Conservation (phyloP, 352 stramenopile genomes). For the Phytophthora fragariae region DNA sequence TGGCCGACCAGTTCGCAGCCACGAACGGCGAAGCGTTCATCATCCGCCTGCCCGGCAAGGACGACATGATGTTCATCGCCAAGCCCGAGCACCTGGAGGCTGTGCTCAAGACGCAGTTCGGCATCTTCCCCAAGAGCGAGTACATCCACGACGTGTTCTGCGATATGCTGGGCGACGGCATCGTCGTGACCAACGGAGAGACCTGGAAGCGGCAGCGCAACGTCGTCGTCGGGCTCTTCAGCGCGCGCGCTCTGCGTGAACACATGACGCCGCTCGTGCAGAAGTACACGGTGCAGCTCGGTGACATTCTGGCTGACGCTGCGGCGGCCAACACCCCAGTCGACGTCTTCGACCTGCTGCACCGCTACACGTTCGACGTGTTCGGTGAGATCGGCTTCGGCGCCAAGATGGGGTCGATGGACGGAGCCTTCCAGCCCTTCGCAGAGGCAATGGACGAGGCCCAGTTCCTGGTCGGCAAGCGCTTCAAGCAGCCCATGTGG, state of each 20-base stretch:
- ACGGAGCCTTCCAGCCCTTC: conserved; percentile 46
- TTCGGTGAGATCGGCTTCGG: conserved; percentile 60
- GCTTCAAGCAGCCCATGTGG: conserved; percentile 47
- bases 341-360: conserved; percentile 48
- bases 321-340: conserved; percentile 14
- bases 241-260: conserved; percentile 43
- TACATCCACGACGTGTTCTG: conserved; percentile 48
- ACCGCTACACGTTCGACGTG: conserved; percentile 53
- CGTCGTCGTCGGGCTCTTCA: conserved; percentile 51
- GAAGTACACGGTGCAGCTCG: conserved; percentile 43
- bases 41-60: conserved; percentile 48
- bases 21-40: conserved; percentile 44
- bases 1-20: conserved; percentile 44
- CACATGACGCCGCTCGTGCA: conserved; percentile 51
- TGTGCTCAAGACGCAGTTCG: conserved; percentile 61
- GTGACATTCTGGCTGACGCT: conserved; percentile 30
- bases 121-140: conserved; percentile 54
- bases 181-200: conserved; percentile 54
- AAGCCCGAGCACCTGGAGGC: conserved; percentile 63
- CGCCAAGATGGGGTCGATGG: conserved; percentile 40
- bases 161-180: conserved; percentile 56
- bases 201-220: conserved; percentile 52
- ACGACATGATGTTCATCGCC: conserved; percentile 50
- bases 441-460: conserved; percentile 43
- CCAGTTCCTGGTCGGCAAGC: conserved; percentile 31